A percentile compares a stretch with the other conserved stretches of the same genome.
Conservation (phyloP, 495 filamentous ascomycete species). For the Penicillium lagena region DNA sequence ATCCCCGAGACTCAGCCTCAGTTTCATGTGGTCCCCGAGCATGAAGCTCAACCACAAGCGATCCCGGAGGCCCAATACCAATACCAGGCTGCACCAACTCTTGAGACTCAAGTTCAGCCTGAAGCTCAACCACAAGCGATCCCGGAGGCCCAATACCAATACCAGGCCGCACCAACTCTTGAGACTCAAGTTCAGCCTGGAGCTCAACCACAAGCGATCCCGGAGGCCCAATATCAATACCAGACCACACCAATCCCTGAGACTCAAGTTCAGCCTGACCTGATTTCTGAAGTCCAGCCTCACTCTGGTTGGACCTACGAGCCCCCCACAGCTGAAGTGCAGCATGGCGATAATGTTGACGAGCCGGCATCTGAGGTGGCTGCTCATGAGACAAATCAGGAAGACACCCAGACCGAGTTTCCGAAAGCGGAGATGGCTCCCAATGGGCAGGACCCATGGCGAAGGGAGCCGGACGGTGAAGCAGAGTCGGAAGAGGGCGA, state of each 20-base stretch:
- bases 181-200: neutral
- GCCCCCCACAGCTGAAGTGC: too few species aligned
- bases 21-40: neutral
- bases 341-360: neutral
- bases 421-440: constrained; percentile 8
- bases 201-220: neutral
- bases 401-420: neutral
- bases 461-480: constrained; percentile 18
- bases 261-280: neutral
- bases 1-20: neutral
- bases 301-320: too few species aligned
- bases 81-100: too few species aligned
- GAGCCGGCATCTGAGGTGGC: neutral
- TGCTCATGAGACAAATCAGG: neutral
- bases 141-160: neutral
- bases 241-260: too few species aligned
- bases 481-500: constrained; percentile 37
- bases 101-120: neutral
- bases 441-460: constrained; percentile 23
- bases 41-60: neutral
- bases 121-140: neutral
- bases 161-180: too few species aligned
- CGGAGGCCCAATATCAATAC: neutral
- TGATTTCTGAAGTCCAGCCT: too few species aligned
- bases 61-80: neutral